A percentile compares a stretch with the other conserved stretches of the same genome.
These are phyloP conservation scores for Dictyostelium citrinum DNA, from an alignment of 78 protist species.

Conservation along the genomic window DNA sequence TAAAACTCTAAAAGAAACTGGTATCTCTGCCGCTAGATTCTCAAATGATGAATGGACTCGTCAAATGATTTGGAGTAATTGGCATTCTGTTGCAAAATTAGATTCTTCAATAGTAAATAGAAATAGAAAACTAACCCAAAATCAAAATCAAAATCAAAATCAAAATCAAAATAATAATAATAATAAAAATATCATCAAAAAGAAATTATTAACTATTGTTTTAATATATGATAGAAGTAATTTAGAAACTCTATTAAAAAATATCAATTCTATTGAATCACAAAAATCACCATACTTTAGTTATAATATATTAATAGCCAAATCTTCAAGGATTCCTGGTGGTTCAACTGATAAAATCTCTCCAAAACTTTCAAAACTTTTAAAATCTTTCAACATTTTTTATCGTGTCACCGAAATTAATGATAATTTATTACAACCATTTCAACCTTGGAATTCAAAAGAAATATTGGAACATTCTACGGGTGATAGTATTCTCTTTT, in stretches of 20 bases:
- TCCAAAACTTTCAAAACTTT: background rate
- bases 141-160: too few species aligned
- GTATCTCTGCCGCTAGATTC: constrained; percentile 39
- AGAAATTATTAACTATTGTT: background rate
- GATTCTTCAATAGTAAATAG: background rate
- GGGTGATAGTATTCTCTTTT: constrained; percentile 1
- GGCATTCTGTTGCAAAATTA: constrained; percentile 33
- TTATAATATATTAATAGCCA: background rate
- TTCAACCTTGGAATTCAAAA: constrained; percentile 51
- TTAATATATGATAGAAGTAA: background rate
- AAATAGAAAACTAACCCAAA: background rate
- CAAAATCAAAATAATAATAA: background rate
- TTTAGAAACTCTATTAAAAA: background rate
- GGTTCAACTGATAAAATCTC: background rate
- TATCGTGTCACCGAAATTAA: background rate
- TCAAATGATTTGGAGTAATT: constrained; percentile 55
- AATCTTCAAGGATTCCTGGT: background rate
- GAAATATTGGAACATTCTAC: background rate
- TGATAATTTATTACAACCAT: background rate
- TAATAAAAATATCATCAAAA: background rate
- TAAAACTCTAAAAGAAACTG: background rate
- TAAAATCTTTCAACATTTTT: background rate
- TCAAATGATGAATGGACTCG: constrained; percentile 41
- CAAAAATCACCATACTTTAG: background rate
- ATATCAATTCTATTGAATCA: background rate